phyloP scores from a whole-genome alignment of 345 rosid species.

The Arabis alpina region DNA sequence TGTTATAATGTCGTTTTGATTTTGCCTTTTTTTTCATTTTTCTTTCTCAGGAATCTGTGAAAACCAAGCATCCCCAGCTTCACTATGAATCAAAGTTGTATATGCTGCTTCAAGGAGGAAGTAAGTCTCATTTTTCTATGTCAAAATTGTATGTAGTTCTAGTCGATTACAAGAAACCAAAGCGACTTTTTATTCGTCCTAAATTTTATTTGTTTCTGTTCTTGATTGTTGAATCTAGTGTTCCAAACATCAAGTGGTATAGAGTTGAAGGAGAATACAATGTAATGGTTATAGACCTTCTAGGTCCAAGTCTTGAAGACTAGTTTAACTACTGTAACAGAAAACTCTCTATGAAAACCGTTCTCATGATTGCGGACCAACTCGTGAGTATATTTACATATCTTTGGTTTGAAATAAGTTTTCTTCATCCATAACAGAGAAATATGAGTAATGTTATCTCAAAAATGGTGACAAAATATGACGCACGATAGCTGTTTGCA shows the following conservation, averaged over 20 bases:
- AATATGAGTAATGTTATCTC: neutral
- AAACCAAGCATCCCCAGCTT: constrained; percentile 85
- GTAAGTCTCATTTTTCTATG: constrained; percentile 49
- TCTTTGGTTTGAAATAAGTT: neutral
- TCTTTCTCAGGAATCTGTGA: constrained; percentile 69
- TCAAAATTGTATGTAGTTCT: neutral
- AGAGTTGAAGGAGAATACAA: constrained; percentile 76
- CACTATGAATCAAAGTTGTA: constrained; percentile 80
- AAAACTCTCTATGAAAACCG: constrained; percentile 72
- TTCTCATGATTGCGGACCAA: constrained; percentile 85
- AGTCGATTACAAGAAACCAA: neutral
- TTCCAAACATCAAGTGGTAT: constrained; percentile 82
- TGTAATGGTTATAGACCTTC: constrained; percentile 81
- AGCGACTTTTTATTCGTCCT: neutral
- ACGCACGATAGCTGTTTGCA: neutral
- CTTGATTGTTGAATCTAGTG: constrained; percentile 51
- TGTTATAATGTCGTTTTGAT: neutral
- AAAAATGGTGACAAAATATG: too few relatives aligned
- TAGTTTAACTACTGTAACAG: constrained; percentile 73
- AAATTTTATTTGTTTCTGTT: neutral
- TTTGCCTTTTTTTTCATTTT: neutral
- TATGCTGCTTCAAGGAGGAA: constrained; percentile 82
- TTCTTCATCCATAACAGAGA: neutral
- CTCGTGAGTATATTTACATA: constrained; percentile 48
- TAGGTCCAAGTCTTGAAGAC: constrained; percentile 89